Base-by-base conservation (phyloP, 805 yeast genomes). In the Teunomyces tritomae region DNA sequence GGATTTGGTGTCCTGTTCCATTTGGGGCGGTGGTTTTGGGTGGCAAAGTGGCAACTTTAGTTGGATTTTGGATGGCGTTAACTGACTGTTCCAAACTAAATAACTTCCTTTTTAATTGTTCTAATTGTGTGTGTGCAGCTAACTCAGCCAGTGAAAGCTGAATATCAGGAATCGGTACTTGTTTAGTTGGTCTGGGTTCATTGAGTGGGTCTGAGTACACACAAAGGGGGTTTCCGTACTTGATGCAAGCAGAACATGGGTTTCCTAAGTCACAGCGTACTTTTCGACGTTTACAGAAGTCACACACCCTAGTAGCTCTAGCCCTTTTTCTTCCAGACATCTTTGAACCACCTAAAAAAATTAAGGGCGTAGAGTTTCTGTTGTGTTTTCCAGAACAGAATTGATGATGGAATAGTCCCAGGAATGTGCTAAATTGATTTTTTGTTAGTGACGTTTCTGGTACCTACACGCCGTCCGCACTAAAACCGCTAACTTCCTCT, bases 201-300 rank as follows among this genome's bases (percentile, higher is more conserved):
- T 29, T 13, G 8, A 7, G 37, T 43, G 17, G 39, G 20, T 50
- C 53, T 8, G 46, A 46, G 46, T 60, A 60, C 37, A 55, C 57
- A 41, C 66, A 62, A 6, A 45, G 48, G 29, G 58, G 45, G 47
- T 59, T 58, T 11, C 58, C 59, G 43, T 67, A 68, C 20, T 54
- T 60, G 8, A 55, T 48, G 53, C 84, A 77, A 34, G 67, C 65
- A 6, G 64, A 53, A 51, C 84, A 79, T 3, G 74, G 74, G 9
- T 51, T 49, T 3, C 57, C 59, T 0, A 82, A 80, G 56, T 79
- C 78, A 55, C 84, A 79, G 52, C 76, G 78, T 49, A 77, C 71
- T 54, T 79, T 79, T 36, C 78, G 66, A 46, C 57, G 57, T 13
- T 83, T 61, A 52, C 84, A 79, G 46, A 64, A 66, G 50, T 74